Evolutionary conservation across 768 basidiomycete species (phyloP), one percentile per base, ranked within the genome.

Genomic region (Suillus variegatus): DNA sequence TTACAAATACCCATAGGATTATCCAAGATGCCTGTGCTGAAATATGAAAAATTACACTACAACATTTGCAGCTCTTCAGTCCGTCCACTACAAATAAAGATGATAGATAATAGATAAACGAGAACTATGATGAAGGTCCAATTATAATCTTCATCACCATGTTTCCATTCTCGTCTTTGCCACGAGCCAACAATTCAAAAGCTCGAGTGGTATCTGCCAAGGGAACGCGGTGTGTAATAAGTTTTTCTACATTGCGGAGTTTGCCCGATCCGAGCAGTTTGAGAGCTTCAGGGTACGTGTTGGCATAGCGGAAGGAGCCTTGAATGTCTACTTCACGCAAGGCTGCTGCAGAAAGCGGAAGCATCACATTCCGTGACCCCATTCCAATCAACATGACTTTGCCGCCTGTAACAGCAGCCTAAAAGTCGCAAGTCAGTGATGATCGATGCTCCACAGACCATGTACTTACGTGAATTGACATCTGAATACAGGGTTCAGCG

Each of bases 331-430:
- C 93, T 78, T 97, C 96, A 61, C 96, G 89, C 64, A 89, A 77
- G 18, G 93, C 90, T 47, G 95, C 92, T 36, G 85, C 83, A 51
- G 91, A 90, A 64, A 95, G 84, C n/a, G 97, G 97, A 62, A 97
- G 82, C 68, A 85, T 82, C 64, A 90, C 86, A 71, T 89, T 91
- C 65, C 90, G 86, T 18, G 94, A 87, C 69, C 97, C 97, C 97
- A 99, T 99, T 25, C 97, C 97, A 68, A 99, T 88, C 71, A 95
- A 91, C 84, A 94, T 89, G 64, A 97, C 93, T 74, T 91, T 94
- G 60, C 94, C 93, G 60, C 95, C 96, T 20, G 92, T 82, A 61
- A 84, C 82, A 18, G 95, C 94, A 71, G 89, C 86, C 94, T 95
- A 62, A 41, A 61, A 62, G 38, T 44, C n/a, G 38, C 56, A 44